Conservation (phyloP, 2,329 filamentous ascomycete species). For the Arthrinium phaeospermum region DNA sequence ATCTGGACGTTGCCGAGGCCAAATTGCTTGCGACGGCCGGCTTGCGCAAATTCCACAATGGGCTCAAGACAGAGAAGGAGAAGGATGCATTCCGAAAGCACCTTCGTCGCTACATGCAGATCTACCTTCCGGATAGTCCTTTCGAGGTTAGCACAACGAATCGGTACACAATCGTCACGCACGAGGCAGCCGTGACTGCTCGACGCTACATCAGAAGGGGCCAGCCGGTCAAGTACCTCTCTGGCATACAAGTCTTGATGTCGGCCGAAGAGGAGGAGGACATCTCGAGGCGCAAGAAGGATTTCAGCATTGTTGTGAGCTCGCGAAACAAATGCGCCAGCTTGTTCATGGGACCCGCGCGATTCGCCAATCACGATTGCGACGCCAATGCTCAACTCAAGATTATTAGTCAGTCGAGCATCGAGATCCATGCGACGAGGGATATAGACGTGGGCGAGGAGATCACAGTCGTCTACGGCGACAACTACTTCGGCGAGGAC, state of each 20-base stretch:
- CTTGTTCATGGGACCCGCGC: constrained; percentile 90
- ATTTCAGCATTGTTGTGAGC: constrained; percentile 97
- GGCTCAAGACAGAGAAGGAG: constrained; percentile 76
- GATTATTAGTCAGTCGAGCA: constrained; percentile 82
- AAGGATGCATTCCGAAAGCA: constrained; percentile 87
- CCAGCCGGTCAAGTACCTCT: constrained; percentile 88
- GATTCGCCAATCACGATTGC: constrained; percentile 98
- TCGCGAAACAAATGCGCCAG: constrained; percentile 89
- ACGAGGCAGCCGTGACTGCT: constrained; percentile 88
- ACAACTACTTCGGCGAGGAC: constrained; percentile 92
- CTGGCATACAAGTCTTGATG: constrained; percentile 89
- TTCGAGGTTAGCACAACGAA: constrained; percentile 94
- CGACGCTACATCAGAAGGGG: constrained; percentile 79
- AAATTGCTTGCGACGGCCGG: constrained; percentile 76
- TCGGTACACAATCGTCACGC: constrained; percentile 88
- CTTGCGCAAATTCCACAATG: constrained; percentile 71
- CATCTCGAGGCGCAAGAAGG: constrained; percentile 80
- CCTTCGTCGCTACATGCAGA: constrained; percentile 86
- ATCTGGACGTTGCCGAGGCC: constrained; percentile 72
- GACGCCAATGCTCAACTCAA: constrained; percentile 87
- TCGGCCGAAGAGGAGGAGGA: constrained; percentile 88
- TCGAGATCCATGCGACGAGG: constrained; percentile 85
- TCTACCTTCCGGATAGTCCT: constrained; percentile 91
- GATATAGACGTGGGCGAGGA: constrained; percentile 89
- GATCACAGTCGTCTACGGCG: constrained; percentile 94